Conservation (phyloP, 164 flowering plant species). For the Annona cherimola region DNA sequence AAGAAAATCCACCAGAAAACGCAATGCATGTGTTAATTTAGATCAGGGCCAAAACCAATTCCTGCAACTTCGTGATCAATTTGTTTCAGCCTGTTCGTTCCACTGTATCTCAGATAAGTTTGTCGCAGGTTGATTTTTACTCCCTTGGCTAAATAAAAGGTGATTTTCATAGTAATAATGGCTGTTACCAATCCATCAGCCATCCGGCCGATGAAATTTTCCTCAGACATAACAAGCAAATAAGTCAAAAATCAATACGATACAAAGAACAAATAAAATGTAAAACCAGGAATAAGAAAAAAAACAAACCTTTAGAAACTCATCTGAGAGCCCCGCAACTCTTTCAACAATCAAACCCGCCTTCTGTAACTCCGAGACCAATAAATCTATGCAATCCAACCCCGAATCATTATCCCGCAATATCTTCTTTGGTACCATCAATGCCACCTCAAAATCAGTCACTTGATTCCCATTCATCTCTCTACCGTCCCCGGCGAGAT, state of each 20-base stretch:
- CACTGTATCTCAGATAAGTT: too few species aligned
- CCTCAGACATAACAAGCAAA: not conserved
- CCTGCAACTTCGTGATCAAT: too few species aligned
- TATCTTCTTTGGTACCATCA: conserved; percentile 59
- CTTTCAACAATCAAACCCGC: conserved; percentile 63
- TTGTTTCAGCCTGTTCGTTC: too few species aligned
- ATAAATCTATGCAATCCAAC: conserved; percentile 53
- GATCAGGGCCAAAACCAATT: too few species aligned
- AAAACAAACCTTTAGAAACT: conserved; percentile 67
- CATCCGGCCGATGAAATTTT: not conserved
- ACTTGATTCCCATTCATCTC: conserved; percentile 39
- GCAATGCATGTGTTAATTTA: too few species aligned
- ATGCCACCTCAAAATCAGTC: conserved; percentile 59
- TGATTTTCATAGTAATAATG: too few species aligned
- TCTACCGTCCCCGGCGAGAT: not conserved
- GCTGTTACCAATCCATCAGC: not conserved
- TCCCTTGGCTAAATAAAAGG: too few species aligned
- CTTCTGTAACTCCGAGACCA: conserved; percentile 55
- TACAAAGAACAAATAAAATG: not conserved
- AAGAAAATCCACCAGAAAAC: too few species aligned
- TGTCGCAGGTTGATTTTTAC: too few species aligned
- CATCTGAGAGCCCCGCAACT: conserved; percentile 61
- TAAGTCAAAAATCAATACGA: too few species aligned
- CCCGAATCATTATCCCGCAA: conserved; percentile 23
- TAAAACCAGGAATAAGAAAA: not conserved